phyloP scores from a whole-genome alignment of 2,329 filamentous ascomycete species.

The Alternaria brassicicola region DNA sequence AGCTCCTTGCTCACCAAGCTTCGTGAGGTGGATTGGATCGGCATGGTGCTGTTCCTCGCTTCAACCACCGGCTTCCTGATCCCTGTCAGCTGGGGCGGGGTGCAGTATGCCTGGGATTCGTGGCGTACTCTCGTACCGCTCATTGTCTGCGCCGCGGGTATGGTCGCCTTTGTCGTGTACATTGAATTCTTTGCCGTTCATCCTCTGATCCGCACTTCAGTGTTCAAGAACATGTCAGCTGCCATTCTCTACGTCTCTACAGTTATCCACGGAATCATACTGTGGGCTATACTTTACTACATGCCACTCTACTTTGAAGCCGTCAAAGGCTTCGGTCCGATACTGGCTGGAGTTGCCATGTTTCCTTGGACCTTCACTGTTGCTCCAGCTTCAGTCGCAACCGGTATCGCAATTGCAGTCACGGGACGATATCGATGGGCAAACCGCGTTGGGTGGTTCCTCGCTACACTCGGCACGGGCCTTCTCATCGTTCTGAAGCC shows the following conservation, averaged over 20 bases:
- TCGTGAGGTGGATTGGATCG: conserved; percentile 66
- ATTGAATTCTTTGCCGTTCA: conserved; percentile 59
- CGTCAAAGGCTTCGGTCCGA: conserved; percentile 49
- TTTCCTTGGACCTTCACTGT: conserved; percentile 62
- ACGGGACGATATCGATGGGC: conserved; percentile 67
- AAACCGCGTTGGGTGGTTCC: conserved; percentile 66
- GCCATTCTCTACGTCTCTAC: conserved; percentile 60
- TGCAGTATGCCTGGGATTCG: conserved; percentile 68
- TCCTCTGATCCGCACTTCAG: conserved; percentile 55
- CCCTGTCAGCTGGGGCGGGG: conserved; percentile 68
- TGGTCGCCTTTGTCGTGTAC: conserved; percentile 61
- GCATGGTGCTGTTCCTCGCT: conserved; percentile 65
- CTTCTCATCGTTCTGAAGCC: conserved; percentile 58
- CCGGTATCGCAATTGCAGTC: conserved; percentile 61
- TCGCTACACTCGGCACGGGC: conserved; percentile 65
- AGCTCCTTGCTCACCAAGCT: conserved; percentile 58
- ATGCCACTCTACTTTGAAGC: conserved; percentile 52
- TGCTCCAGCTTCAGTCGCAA: conserved; percentile 63
- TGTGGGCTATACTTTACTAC: conserved; percentile 51
- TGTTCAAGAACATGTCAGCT: conserved; percentile 59
- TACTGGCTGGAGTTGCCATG: conserved; percentile 48
- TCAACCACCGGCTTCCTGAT: conserved; percentile 66
- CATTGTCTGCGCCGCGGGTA: conserved; percentile 58
- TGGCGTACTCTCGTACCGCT: conserved; percentile 69
- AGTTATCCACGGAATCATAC: conserved; percentile 63